Evolutionary conservation across 768 basidiomycete genomes (phyloP).

Genomic region (Podaxis sp.): DNA sequence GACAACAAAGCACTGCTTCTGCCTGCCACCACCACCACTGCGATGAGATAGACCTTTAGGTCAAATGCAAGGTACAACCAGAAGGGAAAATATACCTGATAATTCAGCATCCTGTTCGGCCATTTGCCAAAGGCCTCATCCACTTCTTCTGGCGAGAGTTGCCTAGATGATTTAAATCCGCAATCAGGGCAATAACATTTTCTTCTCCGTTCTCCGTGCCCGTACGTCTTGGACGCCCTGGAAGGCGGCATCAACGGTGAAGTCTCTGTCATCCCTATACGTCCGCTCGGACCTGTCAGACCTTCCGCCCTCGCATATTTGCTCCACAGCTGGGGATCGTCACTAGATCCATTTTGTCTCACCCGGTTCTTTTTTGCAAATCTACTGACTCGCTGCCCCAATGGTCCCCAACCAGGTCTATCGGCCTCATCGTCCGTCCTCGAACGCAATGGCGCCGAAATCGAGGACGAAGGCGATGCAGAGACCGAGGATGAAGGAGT

Average conservation of each 20-base stretch:
- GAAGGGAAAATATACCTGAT: constrained; percentile 45
- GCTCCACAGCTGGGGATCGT: constrained; percentile 11
- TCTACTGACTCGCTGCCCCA: constrained; percentile 54
- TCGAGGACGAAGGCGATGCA: constrained; percentile 74
- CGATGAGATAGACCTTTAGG: neutral
- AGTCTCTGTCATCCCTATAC: neutral
- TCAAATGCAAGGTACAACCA: neutral
- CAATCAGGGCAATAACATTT: constrained; percentile 2
- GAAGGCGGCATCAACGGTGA: constrained; percentile 7
- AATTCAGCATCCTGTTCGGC: constrained; percentile 69
- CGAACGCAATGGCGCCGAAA: constrained; percentile 76
- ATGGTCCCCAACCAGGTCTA: constrained; percentile 57
- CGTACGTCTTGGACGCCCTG: neutral
- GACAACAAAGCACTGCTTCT: constrained; percentile 63
- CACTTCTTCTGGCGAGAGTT: constrained; percentile 19
- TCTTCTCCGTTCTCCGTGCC: neutral
- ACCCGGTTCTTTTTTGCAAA: constrained; percentile 29
- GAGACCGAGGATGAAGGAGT: constrained; percentile 45
- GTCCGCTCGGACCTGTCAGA: neutral
- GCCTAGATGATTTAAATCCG: neutral
- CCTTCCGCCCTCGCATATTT: neutral
- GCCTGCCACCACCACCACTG: constrained; percentile 89
- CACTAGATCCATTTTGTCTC: constrained; percentile 18
- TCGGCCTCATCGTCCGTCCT: constrained; percentile 44
- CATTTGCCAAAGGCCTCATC: constrained; percentile 26